Percentiles rank a stretch among this genome's conserved stretches.
Evolutionary conservation across 169 alveolate species (phyloP).

Genomic region (Cryptosporidium ryanae): DNA sequence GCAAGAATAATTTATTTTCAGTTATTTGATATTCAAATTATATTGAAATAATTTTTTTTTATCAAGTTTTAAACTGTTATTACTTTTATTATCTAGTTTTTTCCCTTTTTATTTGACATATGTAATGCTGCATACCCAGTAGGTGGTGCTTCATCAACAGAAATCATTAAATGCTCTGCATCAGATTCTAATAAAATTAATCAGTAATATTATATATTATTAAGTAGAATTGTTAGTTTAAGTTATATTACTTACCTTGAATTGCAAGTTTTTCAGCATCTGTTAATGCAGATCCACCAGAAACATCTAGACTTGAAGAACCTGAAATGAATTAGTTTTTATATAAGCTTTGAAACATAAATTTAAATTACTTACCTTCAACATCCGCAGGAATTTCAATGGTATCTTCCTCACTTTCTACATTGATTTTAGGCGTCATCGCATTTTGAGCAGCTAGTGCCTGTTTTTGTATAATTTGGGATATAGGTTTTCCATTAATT

Average conservation of each 20-base stretch:
- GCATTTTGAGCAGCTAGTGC: conserved; percentile 74
- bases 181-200: conserved; percentile 33
- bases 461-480: conserved; percentile 66
- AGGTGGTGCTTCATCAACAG: conserved; percentile 70
- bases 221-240: background rate
- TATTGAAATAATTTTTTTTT: background rate
- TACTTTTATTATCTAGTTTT: background rate
- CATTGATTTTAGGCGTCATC: background rate
- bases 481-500: conserved; percentile 64
- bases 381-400: conserved; percentile 61
- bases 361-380: conserved; percentile 42
- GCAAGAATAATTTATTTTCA: background rate
- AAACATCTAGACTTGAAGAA: conserved; percentile 55
- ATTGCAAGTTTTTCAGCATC: conserved; percentile 71
- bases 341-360: background rate
- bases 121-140: conserved; percentile 68
- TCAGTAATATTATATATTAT: background rate
- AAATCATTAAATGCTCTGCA: conserved; percentile 58
- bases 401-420: conserved; percentile 50
- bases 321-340: conserved; percentile 27
- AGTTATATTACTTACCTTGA: conserved; percentile 48
- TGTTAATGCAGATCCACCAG: conserved; percentile 24
- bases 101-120: conserved; percentile 9
- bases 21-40: background rate
- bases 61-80: background rate